Base-by-base conservation (phyloP, 2,329 filamentous ascomycete species). In the Thermoascus crustaceus region DNA sequence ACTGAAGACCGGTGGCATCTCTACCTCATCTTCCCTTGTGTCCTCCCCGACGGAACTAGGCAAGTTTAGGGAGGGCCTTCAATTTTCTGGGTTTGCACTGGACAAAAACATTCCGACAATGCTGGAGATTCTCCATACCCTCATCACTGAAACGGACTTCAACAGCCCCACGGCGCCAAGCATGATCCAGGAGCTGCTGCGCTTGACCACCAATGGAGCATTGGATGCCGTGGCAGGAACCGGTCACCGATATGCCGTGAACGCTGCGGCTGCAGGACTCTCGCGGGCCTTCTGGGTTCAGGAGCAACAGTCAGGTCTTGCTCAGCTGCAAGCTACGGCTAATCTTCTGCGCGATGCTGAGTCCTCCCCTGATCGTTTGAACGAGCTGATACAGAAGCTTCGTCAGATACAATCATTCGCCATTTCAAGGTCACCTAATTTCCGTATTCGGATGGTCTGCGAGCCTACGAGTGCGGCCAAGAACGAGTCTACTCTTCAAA, bases 201-300 rank as follows among this genome's bases (percentile, higher is more conserved):
- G 94, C 53, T 82, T 82, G 10, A 82, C 84, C 9, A 83, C 88
- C 0, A 91, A 91, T 50, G 89, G 89, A 21, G 85, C 91, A 0
- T 77, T 96, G 34, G 94, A 95, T 54, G 80, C 84, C 29, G 87
- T 98, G 50, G 89, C 91, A 3, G 87, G 86, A 21, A 84, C 85
- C 10, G 91, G 91, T 0, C 89, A 98, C 55, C 75, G 79, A 0
- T 98, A 81, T 57, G 91, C 91, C 4, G 79, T 85, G 49, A 80
- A 81, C 31, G 86, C 82, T 50, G 86, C 91, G 0, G 82, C 93
- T 54, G 80, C 89, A 17, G 78, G 80, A 2, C 68, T 96, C 27
- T 85, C 83, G 1, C 72, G 75, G 10, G 75, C 78, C 40, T 81
- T 81, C 2, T 80, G 78, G 58, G 64, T 88, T 25, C 76, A 76